phyloP scores from a whole-genome alignment of 768 basidiomycete species.

The Suillus fuscotomentosus region DNA sequence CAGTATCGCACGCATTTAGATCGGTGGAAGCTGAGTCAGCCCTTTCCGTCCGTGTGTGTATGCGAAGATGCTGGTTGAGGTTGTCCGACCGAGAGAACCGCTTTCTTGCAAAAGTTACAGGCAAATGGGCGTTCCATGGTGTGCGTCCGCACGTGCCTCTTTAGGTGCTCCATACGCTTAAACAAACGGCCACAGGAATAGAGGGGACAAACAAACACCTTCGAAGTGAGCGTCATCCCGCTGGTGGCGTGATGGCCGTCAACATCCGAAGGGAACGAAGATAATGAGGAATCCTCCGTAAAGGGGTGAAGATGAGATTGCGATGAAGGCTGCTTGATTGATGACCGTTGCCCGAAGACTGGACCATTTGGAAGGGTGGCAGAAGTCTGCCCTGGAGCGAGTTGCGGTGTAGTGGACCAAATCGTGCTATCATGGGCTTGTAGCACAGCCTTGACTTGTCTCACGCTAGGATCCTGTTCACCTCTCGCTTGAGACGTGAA shows the following conservation, averaged over 20 bases:
- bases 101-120: conserved; percentile 76
- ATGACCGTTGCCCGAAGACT: conserved; percentile 18
- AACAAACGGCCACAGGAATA: conserved; percentile 83
- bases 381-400: conserved; percentile 21
- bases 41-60: conserved; percentile 49
- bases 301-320: conserved; percentile 16
- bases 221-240: conserved; percentile 40
- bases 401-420: conserved; percentile 13
- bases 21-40: conserved; percentile 28
- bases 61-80: conserved; percentile 81
- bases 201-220: conserved; percentile 79
- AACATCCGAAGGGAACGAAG: conserved; percentile 20
- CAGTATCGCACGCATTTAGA: conserved; percentile 24
- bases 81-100: conserved; percentile 89
- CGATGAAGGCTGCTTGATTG: conserved; percentile 17
- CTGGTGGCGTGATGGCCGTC: conserved; percentile 17
- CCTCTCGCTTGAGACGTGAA: conserved; percentile 62
- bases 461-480: conserved; percentile 38
- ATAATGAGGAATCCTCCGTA: conserved; percentile 13
- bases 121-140: conserved; percentile 85
- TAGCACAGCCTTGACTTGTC: conserved; percentile 16
- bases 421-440: conserved; percentile 1
- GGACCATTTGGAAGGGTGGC: conserved; percentile 20
- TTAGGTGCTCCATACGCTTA: conserved; percentile 91
- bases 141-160: conserved; percentile 84